Evolutionary conservation across 441 rosid species (phyloP), one percentile per base, ranked within the genome.

Genomic region (Gossypium laxum): DNA sequence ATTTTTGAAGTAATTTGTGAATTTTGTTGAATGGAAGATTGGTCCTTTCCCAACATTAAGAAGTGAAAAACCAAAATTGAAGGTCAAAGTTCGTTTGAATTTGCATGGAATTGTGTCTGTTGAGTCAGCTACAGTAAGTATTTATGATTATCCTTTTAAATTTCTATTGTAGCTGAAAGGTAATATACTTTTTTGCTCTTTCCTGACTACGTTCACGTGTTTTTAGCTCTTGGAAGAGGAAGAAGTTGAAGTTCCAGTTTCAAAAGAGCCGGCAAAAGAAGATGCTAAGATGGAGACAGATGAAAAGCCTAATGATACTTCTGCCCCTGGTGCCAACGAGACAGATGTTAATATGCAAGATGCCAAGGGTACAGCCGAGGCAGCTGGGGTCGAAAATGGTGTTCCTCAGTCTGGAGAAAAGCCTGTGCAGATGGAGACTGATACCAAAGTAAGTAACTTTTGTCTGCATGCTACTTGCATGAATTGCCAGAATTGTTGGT

Each of bases 11-110:
- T 48, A 15, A 30, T 30, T 67, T 12, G 57, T 74, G 28, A 32
- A 58, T n/a, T 7, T 72, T 50, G 43, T 54, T 41, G 21, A n/a
- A 72, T 56, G 67, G 75, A 83, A 94, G 99, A 88, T 94, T 60
- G 99, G 99, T 74, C 99, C 99, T 67, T 92, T 94, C 84, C 98
- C 90, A 73, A 84, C 90, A 57, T 60, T 85, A 15, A 85, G 82
- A 74, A 85, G 82, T 71, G 94, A 93, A 51, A 77, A 88, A 43
- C 90, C 93, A 54, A 94, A 94, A 73, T 84, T 94, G 75, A 94
- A 92, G 79, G 92, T 88, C 57, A 94, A 92, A 79, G 94, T 74
- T 73, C 90, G 96, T 26, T 55, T 94, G 75, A 92, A 87, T 81
- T 61, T 92, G 75, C 98, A 94, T 72, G 99, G 99, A n/a, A 79